Conservation (phyloP, 192 early-diverging fungal genomes). For the Geranomyces variabilis region DNA sequence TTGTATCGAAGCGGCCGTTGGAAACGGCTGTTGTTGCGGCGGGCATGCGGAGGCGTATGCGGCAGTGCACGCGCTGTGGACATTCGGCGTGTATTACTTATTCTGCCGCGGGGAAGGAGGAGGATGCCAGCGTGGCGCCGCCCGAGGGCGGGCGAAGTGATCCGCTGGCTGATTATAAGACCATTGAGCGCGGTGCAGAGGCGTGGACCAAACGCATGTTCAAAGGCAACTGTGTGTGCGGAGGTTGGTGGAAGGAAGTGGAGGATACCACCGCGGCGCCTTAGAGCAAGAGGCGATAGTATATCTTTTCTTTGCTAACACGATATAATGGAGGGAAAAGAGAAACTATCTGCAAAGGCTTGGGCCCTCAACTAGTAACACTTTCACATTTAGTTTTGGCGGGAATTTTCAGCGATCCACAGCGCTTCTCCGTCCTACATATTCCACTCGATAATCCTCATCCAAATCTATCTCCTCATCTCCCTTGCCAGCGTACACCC, state of each 20-base stretch:
- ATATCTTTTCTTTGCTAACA: too few relatives aligned
- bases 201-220: background rate
- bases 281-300: too few relatives aligned
- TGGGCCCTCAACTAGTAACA: too few relatives aligned
- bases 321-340: too few relatives aligned
- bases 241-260: constrained; percentile 9
- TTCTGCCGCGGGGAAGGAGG: background rate
- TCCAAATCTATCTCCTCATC: too few relatives aligned
- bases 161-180: background rate
- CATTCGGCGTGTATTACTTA: constrained; percentile 6
- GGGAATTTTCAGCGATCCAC: too few relatives aligned
- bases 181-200: background rate
- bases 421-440: too few relatives aligned
- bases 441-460: too few relatives aligned
- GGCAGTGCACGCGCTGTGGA: constrained; percentile 22
- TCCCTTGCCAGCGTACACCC: too few relatives aligned
- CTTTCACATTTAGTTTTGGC: too few relatives aligned
- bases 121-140: background rate
- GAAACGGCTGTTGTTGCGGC: background rate
- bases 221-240: background rate
- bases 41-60: background rate
- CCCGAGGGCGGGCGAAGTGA: background rate
- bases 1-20: constrained; percentile 24
- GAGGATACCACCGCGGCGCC: too few relatives aligned
- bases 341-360: too few relatives aligned